Evolutionary conservation across 2,329 filamentous ascomycete genomes (phyloP).

Genomic region (Pseudocercospora vitis): DNA sequence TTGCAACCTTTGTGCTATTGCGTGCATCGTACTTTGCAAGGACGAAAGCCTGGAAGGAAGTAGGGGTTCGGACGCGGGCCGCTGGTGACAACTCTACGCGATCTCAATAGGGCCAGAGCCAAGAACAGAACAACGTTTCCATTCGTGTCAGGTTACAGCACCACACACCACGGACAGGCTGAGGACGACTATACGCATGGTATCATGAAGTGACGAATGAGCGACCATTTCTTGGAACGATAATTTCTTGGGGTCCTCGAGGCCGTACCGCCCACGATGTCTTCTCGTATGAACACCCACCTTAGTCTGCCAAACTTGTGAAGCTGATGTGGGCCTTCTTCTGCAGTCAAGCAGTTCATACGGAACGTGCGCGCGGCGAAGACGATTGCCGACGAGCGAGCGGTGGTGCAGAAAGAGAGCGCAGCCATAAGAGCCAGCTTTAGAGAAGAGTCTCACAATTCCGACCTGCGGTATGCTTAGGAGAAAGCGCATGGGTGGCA

Average conservation of each 20-base stretch:
- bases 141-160: not conserved
- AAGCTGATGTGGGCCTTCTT: conserved; percentile 4
- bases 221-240: not conserved
- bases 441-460: conserved; percentile 92
- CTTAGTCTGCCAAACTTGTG: not conserved
- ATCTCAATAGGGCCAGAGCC: conserved; percentile 5
- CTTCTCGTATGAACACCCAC: conserved; percentile 21
- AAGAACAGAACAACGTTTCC: conserved; percentile 4
- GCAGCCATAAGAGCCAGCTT: conserved; percentile 97
- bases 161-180: not conserved
- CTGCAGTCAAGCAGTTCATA: conserved; percentile 96
- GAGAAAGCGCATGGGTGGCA: conserved; percentile 33
- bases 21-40: too few species aligned
- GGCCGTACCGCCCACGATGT: conserved; percentile 22
- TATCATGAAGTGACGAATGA: conserved; percentile 8
- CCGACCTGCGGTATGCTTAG: conserved; percentile 74
- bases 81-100: not conserved
- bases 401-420: conserved; percentile 98
- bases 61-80: conserved; percentile 1
- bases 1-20: too few species aligned
- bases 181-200: not conserved
- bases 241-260: conserved; percentile 21
- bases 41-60: not conserved
- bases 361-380: conserved; percentile 98
- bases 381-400: conserved; percentile 97